A percentile compares a stretch with the other conserved stretches of the same genome.
Conservation (phyloP, 2,329 filamentous ascomycete species). For the Leptographium flavum region DNA sequence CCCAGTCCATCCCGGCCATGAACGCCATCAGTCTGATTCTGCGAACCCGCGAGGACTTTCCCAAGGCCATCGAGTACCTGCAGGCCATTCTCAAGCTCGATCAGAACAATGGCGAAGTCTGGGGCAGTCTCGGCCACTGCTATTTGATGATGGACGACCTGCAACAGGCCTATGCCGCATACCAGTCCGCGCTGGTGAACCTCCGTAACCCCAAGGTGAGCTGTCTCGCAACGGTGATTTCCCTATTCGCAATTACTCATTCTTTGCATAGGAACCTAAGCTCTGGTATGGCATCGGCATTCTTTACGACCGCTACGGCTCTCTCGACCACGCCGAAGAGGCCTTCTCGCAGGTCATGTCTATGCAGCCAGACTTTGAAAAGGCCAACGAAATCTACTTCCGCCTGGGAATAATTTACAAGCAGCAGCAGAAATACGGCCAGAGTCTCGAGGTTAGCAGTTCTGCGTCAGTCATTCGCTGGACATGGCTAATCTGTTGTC, state of each 20-base stretch:
- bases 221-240: conserved; percentile 2
- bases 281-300: conserved; percentile 99
- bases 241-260: not conserved
- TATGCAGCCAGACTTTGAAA: conserved; percentile 95
- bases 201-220: conserved; percentile 80
- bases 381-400: conserved; percentile 98
- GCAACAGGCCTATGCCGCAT: conserved; percentile 91
- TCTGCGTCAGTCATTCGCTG: not conserved
- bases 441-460: conserved; percentile 70
- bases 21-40: conserved; percentile 87
- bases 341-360: conserved; percentile 98
- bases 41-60: conserved; percentile 83
- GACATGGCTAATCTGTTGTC: conserved; percentile 12
- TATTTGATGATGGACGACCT: conserved; percentile 98
- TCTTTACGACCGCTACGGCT: conserved; percentile 90
- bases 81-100: conserved; percentile 86
- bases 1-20: conserved; percentile 81
- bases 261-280: conserved; percentile 56
- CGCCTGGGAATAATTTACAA: conserved; percentile 99
- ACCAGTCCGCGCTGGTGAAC: conserved; percentile 90
- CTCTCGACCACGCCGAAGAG: conserved; percentile 91
- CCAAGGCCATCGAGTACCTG: conserved; percentile 85
- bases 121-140: conserved; percentile 95
- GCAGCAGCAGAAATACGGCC: conserved; percentile 83
- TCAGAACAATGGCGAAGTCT: conserved; percentile 79